Evolutionary conservation across 345 rosid genomes (phyloP).

Genomic region (Odontarrhena argentea): DNA sequence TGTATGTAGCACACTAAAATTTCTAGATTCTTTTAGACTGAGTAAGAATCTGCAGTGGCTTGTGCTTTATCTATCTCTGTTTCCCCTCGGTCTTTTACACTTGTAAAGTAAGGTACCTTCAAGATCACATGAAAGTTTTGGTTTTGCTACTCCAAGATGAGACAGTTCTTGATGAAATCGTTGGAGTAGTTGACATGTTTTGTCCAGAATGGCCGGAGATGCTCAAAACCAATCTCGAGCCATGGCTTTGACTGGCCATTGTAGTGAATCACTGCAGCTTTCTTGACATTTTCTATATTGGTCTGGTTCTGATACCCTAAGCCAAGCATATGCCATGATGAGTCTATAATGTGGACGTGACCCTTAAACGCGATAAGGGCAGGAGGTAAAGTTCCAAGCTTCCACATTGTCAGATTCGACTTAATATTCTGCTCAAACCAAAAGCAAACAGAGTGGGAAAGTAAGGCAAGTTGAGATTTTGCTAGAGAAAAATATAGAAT

Average conservation of each 20-base stretch:
- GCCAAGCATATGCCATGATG: slow-evolving; percentile 98
- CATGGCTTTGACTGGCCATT: slow-evolving; percentile 98
- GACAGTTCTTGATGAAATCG: slow-evolving; percentile 91
- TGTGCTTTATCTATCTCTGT: slow-evolving; percentile 25
- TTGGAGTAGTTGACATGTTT: slow-evolving; percentile 86
- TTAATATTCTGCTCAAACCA: slow-evolving; percentile 68
- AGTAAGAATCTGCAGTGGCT: slow-evolving; percentile 26
- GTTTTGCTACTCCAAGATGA: slow-evolving; percentile 77
- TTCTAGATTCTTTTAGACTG: slow-evolving; percentile 21
- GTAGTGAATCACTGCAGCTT: slow-evolving; percentile 94
- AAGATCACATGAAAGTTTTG: slow-evolving; percentile 28
- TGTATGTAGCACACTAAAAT: slow-evolving; percentile 36
- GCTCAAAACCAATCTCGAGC: slow-evolving; percentile 94
- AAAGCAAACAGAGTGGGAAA: slow-evolving; percentile 12
- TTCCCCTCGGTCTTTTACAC: slow-evolving; percentile 42
- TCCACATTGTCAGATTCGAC: slow-evolving; percentile 94
- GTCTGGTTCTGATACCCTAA: slow-evolving; percentile 91
- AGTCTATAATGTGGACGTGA: slow-evolving; percentile 76
- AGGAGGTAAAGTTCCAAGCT: slow-evolving; percentile 98
- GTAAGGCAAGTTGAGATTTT: slow-evolving; percentile 22
- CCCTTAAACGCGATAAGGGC: slow-evolving; percentile 94
- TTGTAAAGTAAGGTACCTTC: slow-evolving; percentile 32
- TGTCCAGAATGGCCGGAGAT: slow-evolving; percentile 97
- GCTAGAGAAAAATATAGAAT: background rate
- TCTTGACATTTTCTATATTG: slow-evolving; percentile 57